Evolutionary conservation across 768 basidiomycete species (phyloP), one percentile per base, ranked within the genome.

Genomic region (Pulveroboletus sp.): DNA sequence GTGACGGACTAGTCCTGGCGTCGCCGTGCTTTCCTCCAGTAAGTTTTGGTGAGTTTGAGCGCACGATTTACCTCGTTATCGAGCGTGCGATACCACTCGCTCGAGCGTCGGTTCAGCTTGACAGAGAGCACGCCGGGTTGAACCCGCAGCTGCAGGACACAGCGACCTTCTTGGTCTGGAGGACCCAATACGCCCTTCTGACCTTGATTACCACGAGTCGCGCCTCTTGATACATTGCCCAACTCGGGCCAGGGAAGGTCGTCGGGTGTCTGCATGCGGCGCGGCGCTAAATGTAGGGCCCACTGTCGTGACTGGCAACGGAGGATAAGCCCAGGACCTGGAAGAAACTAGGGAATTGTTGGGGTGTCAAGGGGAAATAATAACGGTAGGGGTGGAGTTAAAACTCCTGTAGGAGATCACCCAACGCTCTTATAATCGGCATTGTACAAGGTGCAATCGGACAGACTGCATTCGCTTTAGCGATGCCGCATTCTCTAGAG

Each of bases 211-310:
- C 87, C 87, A 64, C 88, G 70, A 42, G 88, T 90, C 21, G 88
- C 88, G 40, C 88, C 87, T 49, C 87, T 79, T 47, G 88, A 88
- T 56, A 90, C 86, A 61, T 90, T 90, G 53, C 87, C 88, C 52
- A 88, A 75, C 69, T 90, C 87, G 55, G 87, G 87, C 87, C 87
- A 90, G 20, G 87, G 87, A 46, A 90, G 76, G 75, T 90, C 87
- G 73, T 90, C 88, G 11, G 62, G 35, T 55, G 77, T 61, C 51
- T 74, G 68, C 74, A 77, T 78, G 24, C 33, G 36, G 24, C 33
- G 36, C 45, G 37, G 50, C 38, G 40, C 40, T 31, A 14, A 17
- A 47, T 44, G 37, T 57, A 12, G 45, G 52, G 43, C 37, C 47
- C 44, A 45, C 11, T 40, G 40, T 33, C 20, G 37, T 39, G 43